Evolutionary conservation across 2,329 filamentous ascomycete genomes (phyloP).

Genomic region (Xylariaceae sp.): DNA sequence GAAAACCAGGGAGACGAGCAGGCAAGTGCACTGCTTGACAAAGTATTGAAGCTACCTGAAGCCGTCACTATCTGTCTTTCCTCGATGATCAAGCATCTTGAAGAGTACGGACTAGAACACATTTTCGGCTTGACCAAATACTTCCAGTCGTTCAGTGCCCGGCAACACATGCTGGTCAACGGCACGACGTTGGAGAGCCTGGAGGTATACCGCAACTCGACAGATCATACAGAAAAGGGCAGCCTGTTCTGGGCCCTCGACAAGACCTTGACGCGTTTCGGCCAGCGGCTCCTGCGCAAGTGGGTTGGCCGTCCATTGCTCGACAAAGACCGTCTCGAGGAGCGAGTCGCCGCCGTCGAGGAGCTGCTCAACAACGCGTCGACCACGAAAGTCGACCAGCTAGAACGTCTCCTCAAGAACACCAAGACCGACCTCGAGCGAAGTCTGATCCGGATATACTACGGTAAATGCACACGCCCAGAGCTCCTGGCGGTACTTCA

Average conservation of each 20-base stretch:
- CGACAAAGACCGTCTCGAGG: constrained; percentile 67
- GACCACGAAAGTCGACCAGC: constrained; percentile 62
- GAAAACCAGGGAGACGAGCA: constrained; percentile 49
- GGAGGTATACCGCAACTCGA: constrained; percentile 93
- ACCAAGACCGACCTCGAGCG: constrained; percentile 83
- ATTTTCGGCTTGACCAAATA: constrained; percentile 96
- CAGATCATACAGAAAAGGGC: constrained; percentile 76
- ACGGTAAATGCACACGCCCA: constrained; percentile 86
- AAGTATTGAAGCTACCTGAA: constrained; percentile 78
- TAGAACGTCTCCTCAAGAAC: constrained; percentile 65
- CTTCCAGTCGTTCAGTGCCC: constrained; percentile 90
- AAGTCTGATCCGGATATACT: constrained; percentile 91
- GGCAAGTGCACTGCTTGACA: constrained; percentile 68
- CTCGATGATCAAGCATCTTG: constrained; percentile 90
- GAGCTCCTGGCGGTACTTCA: constrained; percentile 84
- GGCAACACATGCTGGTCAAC: constrained; percentile 93
- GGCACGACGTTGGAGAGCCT: constrained; percentile 91
- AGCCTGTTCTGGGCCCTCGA: constrained; percentile 95
- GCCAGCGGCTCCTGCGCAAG: constrained; percentile 79
- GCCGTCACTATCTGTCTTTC: constrained; percentile 87
- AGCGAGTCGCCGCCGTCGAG: constrained; percentile 76
- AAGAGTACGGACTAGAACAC: constrained; percentile 88
- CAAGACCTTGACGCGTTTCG: constrained; percentile 85
- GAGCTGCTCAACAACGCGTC: constrained; percentile 70
- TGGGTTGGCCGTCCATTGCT: constrained; percentile 92